Conservation (phyloP, 176 grass and related monocot species). For the Eleusine indica region DNA sequence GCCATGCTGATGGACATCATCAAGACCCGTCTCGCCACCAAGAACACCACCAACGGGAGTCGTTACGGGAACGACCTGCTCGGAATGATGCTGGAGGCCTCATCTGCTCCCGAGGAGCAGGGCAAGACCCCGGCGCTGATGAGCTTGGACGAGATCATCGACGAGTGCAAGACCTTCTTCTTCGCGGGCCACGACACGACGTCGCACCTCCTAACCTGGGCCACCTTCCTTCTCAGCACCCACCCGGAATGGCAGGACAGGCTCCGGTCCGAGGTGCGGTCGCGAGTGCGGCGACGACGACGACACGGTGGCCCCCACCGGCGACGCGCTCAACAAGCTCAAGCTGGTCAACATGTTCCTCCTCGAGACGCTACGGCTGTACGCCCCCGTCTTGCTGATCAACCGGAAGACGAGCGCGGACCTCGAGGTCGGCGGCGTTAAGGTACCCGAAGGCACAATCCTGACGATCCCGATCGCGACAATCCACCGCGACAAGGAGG, state of each 20-base stretch:
- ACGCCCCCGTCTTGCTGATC: neutral
- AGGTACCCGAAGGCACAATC: neutral
- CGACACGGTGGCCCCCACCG: neutral
- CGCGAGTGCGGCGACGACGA: conserved; percentile 30
- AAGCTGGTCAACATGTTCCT: conserved; percentile 53
- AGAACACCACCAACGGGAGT: neutral
- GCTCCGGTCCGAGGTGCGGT: conserved; percentile 47
- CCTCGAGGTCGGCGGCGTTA: neutral
- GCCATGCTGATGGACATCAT: conserved; percentile 47
- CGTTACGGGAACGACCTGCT: conserved; percentile 46
- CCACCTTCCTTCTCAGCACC: conserved; percentile 37
- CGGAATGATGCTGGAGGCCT: conserved; percentile 47
- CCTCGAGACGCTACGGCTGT: conserved; percentile 46
- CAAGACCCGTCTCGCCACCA: neutral
- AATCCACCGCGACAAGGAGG: conserved; percentile 28
- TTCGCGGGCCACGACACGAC: conserved; percentile 52
- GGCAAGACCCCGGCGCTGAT: conserved; percentile 5
- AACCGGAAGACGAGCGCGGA: neutral
- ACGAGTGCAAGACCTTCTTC: conserved; percentile 71
- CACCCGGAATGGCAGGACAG: conserved; percentile 46
- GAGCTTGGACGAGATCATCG: conserved; percentile 59
- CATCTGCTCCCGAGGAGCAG: neutral
- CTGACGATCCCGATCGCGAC: neutral
- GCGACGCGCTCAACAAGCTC: conserved; percentile 43
- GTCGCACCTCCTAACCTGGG: conserved; percentile 38